Conservation (phyloP, 495 filamentous ascomycete genomes). For the Penicillium arizonense region DNA sequence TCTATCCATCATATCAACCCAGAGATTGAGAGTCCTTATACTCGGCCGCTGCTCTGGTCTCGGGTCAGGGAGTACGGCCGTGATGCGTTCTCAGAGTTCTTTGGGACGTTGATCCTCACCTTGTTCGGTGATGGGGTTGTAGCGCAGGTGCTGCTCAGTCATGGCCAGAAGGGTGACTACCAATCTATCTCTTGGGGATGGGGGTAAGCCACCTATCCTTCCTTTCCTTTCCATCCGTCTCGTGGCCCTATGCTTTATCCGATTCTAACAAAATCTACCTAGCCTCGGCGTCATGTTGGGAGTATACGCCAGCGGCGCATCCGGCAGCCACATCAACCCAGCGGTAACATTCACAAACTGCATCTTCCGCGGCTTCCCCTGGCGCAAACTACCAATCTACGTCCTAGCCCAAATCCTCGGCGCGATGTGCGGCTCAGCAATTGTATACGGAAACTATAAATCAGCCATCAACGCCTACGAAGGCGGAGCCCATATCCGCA, state of each 20-base stretch:
- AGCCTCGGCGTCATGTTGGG: conserved; percentile 61
- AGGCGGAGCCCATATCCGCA: conserved; percentile 51
- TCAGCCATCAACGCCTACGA: conserved; percentile 55
- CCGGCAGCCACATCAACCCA: conserved; percentile 64
- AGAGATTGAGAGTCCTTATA: not conserved
- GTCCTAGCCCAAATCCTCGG: conserved; percentile 53
- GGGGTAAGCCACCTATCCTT: conserved; percentile 43
- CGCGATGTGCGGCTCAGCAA: conserved; percentile 51
- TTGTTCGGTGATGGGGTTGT: conserved; percentile 63
- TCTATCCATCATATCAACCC: conserved; percentile 13
- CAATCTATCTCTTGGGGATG: conserved; percentile 63
- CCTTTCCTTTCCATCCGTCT: not conserved
- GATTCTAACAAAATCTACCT: conserved; percentile 5
- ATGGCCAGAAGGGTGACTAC: conserved; percentile 50
- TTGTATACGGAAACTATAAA: conserved; percentile 59
- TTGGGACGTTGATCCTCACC: conserved; percentile 61
- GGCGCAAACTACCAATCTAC: conserved; percentile 57
- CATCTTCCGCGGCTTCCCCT: conserved; percentile 60
- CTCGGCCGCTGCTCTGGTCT: conserved; percentile 44
- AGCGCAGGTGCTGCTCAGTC: conserved; percentile 57
- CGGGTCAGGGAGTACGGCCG: conserved; percentile 42
- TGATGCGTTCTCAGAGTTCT: conserved; percentile 63
- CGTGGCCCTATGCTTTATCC: too few species aligned
- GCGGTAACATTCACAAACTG: conserved; percentile 64
- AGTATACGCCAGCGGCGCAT: conserved; percentile 58